Conservation (phyloP, 1,284 basidiomycete genomes). For the Porogramme epimiltina region DNA sequence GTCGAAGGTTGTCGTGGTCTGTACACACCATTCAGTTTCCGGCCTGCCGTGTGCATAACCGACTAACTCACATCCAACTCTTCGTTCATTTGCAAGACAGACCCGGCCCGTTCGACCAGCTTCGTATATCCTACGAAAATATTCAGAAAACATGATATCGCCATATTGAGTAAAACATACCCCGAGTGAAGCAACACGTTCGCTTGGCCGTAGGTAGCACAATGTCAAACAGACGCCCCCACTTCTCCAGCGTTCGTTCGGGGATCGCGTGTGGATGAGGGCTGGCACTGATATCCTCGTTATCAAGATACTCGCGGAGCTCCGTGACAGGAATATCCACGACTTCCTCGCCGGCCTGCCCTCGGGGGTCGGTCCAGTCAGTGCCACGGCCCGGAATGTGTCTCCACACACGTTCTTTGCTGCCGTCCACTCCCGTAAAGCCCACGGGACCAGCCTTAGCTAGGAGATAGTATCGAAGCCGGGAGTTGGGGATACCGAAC, state of each 20-base stretch:
- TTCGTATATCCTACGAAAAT: slow-evolving; percentile 65
- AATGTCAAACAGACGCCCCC: slow-evolving; percentile 79
- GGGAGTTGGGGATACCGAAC: slow-evolving; percentile 78
- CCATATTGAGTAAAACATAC: slow-evolving; percentile 33
- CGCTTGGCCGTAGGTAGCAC: slow-evolving; percentile 61
- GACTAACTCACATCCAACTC: slow-evolving; percentile 62
- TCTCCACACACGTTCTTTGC: slow-evolving; percentile 39
- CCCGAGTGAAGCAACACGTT: slow-evolving; percentile 79
- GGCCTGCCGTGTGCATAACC: background rate
- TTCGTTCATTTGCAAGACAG: slow-evolving; percentile 72
- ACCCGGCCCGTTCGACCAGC: slow-evolving; percentile 74
- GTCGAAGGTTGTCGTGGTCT: slow-evolving; percentile 68
- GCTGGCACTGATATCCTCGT: slow-evolving; percentile 17
- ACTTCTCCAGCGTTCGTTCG: slow-evolving; percentile 66
- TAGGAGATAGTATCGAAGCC: slow-evolving; percentile 77
- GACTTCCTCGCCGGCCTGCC: slow-evolving; percentile 7
- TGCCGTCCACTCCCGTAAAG: slow-evolving; percentile 9
- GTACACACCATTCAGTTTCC: slow-evolving; percentile 1
- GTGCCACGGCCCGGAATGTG: slow-evolving; percentile 50
- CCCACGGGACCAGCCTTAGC: slow-evolving; percentile 52
- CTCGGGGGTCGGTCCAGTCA: slow-evolving; percentile 46
- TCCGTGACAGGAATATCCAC: slow-evolving; percentile 22
- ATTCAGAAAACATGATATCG: background rate
- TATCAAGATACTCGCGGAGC: slow-evolving; percentile 58
- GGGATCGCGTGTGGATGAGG: slow-evolving; percentile 44